A percentile compares a stretch with the other conserved stretches of the same genome.
These are phyloP conservation scores for Colletotrichum paranaense DNA, from an alignment of 2,329 filamentous ascomycete species.

Conservation along the genomic window DNA sequence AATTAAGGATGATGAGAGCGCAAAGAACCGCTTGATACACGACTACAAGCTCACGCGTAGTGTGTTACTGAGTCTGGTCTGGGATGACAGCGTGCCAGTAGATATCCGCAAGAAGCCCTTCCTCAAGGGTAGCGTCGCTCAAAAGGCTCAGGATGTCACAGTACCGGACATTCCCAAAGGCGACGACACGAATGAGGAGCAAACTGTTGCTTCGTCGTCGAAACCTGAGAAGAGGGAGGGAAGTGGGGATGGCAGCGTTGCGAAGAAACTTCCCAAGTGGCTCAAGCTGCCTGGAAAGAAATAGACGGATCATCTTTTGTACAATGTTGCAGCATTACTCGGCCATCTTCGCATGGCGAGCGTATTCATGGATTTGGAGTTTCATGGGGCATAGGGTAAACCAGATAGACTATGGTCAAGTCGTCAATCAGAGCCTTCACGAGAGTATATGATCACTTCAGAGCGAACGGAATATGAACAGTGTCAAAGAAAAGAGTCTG, in stretches of 20 bases:
- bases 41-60: conserved; percentile 77
- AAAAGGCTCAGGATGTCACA: conserved; percentile 74
- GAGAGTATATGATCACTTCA: neutral
- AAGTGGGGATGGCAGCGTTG: conserved; percentile 46
- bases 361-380: neutral
- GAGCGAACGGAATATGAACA: neutral
- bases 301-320: conserved; percentile 52
- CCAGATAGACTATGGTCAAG: neutral
- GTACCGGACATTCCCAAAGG: conserved; percentile 66
- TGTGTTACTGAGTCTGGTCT: conserved; percentile 81
- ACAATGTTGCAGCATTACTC: neutral
- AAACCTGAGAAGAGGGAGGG: conserved; percentile 50
- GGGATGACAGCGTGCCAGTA: conserved; percentile 73
- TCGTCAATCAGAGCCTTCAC: neutral
- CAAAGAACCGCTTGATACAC: conserved; percentile 71
- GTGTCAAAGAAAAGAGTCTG: neutral
- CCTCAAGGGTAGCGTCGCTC: conserved; percentile 67
- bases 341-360: neutral
- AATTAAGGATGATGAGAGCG: conserved; percentile 59
- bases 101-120: conserved; percentile 67
- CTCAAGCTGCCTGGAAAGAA: conserved; percentile 80
- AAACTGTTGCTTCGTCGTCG: conserved; percentile 40
- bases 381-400: neutral
- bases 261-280: conserved; percentile 74
- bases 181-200: conserved; percentile 51